Evolutionary conservation across 805 yeast species (phyloP), one percentile per base, ranked within the genome.

Genomic region (Lipomyces anomalus): DNA sequence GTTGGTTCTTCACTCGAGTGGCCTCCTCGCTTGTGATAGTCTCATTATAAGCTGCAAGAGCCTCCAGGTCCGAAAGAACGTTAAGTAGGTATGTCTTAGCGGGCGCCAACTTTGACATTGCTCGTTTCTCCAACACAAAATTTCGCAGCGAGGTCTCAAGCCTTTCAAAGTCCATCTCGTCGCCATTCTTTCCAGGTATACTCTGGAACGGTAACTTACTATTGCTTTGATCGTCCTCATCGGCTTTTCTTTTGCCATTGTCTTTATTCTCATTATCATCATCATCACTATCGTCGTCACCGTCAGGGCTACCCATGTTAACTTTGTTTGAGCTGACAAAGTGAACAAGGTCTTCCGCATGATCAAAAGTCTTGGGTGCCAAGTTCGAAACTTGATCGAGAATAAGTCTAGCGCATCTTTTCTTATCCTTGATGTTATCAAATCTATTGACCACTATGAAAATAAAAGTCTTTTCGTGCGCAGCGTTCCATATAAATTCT

Each of bases 371-470:
- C 54, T 86, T 95, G 1, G 97, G 98, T 0, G 95, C 83, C 44
- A 94, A 67, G 17, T 71, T 78, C 56, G 84, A 79, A 6, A 92
- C 87, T 63, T 92, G 99, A 45, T 83, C 86, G 63, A 90, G 67
- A 35, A 92, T 87, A 47, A 82, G 73, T 32, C 72, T 68, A 60
- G 74, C 78, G 67, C 99, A 92, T 52, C 85, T 78, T 40, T 80
- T 76, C 61, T 87, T 84, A 62, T 90, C 86, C 48, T 70, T 73
- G 53, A 92, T 90, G 56, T 76, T 80, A 67, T 94, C 98, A 64
- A 87, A 92, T 60, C 84, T 77, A 67, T 92, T 94, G 34, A 90
- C 94, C 20, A 92, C 97, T 62, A 92, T 88, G 61, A 94, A 92
- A 43, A 92, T 85, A 53, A 89, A 76, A 50, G 90, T 80, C 67